These are phyloP conservation scores for Russula ochroleuca DNA, from an alignment of 768 basidiomycete species.

Conservation along the genomic window DNA sequence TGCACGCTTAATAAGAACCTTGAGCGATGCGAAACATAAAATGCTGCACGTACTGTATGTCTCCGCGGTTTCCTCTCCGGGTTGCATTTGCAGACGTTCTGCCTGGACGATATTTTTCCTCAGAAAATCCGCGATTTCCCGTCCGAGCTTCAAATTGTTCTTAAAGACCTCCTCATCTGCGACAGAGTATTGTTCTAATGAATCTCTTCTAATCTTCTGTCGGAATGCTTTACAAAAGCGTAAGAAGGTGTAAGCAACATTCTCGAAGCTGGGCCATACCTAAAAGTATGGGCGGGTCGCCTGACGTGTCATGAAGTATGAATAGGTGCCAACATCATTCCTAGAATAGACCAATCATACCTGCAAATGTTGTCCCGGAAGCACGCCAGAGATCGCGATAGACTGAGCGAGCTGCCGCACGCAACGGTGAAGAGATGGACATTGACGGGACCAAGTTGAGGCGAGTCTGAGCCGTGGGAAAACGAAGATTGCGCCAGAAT, in stretches of 20 bases:
- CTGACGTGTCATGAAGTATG: slow-evolving; percentile 34
- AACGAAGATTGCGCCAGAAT: not conserved
- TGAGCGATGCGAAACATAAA: not conserved
- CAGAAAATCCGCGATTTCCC: slow-evolving; percentile 70
- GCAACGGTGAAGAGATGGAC: slow-evolving; percentile 53
- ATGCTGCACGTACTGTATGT: slow-evolving; percentile 51
- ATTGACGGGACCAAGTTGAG: slow-evolving; percentile 28
- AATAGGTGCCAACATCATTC: not conserved
- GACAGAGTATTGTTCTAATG: slow-evolving; percentile 40
- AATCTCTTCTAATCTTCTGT: slow-evolving; percentile 60
- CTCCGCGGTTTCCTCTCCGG: slow-evolving; percentile 38
- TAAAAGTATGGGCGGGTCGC: slow-evolving; percentile 52
- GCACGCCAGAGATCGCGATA: slow-evolving; percentile 71
- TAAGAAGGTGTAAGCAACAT: not conserved
- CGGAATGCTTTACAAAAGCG: slow-evolving; percentile 55
- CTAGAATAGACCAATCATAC: slow-evolving; percentile 29
- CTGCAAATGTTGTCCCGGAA: slow-evolving; percentile 61
- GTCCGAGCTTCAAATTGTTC: slow-evolving; percentile 53
- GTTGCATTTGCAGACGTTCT: slow-evolving; percentile 39
- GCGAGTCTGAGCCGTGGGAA: not conserved
- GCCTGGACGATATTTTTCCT: slow-evolving; percentile 87
- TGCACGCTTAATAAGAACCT: slow-evolving; percentile 31
- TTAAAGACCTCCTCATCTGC: slow-evolving; percentile 48
- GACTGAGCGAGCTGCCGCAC: slow-evolving; percentile 64
- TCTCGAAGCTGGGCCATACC: slow-evolving; percentile 37